Evolutionary conservation across 148 eudicot genomes (phyloP).

Genomic region (Rhododendron williamsianum): DNA sequence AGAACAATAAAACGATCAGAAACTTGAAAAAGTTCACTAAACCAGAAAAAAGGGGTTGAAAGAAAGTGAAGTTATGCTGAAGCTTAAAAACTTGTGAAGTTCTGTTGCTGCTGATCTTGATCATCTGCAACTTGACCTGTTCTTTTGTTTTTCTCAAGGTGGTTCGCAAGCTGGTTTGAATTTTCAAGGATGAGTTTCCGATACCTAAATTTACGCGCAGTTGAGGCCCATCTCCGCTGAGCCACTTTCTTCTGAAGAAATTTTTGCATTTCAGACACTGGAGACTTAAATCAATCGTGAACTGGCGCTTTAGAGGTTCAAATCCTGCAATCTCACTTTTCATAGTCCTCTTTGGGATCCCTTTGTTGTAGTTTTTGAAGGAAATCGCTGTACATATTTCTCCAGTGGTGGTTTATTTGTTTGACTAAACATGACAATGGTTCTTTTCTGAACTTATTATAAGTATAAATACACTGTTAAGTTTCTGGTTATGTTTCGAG

Average conservation of each 20-base stretch:
- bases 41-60: background rate
- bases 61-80: background rate
- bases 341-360: background rate
- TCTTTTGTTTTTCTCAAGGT: background rate
- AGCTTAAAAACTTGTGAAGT: background rate
- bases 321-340: background rate
- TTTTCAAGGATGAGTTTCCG: background rate
- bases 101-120: background rate
- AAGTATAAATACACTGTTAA: background rate
- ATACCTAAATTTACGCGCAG: background rate
- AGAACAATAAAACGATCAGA: background rate
- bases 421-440: conserved; percentile 5
- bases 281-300: background rate
- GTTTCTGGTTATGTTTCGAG: background rate
- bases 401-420: conserved; percentile 1
- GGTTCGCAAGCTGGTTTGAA: background rate
- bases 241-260: background rate
- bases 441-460: background rate
- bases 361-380: conserved; percentile 14
- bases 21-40: background rate
- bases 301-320: background rate
- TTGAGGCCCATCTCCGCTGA: background rate
- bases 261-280: conserved; percentile 2
- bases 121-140: background rate
- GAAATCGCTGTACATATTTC: conserved; percentile 16